These are phyloP conservation scores for Hemisphaericaspora subhashii DNA, from an alignment of 1,139 yeast species.

Conservation along the genomic window DNA sequence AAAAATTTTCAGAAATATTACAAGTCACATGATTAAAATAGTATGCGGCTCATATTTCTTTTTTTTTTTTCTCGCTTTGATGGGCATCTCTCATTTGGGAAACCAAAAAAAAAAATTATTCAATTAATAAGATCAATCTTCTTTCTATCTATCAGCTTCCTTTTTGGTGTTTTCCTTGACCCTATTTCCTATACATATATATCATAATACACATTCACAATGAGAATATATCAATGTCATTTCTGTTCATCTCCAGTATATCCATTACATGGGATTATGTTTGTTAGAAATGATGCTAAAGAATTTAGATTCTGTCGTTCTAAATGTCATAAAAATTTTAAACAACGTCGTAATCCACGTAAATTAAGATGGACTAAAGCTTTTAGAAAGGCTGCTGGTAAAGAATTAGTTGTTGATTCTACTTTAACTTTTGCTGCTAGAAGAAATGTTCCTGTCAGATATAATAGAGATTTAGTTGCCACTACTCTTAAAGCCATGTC, in stretches of 20 bases:
- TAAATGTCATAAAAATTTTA: slow-evolving; percentile 95
- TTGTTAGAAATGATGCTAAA: slow-evolving; percentile 96
- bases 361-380: slow-evolving; percentile 98
- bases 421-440: slow-evolving; percentile 95
- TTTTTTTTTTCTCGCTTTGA: not conserved
- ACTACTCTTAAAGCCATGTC: slow-evolving; percentile 95
- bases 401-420: slow-evolving; percentile 96
- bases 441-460: slow-evolving; percentile 96
- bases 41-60: slow-evolving; percentile 4
- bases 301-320: slow-evolving; percentile 97
- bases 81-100: not conserved
- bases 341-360: slow-evolving; percentile 98
- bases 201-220: slow-evolving; percentile 24
- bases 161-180: no score
- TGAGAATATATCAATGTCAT: slow-evolving; percentile 95
- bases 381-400: slow-evolving; percentile 98
- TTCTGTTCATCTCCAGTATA: slow-evolving; percentile 97
- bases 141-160: not conserved
- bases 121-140: not conserved
- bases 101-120: not conserved
- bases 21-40: slow-evolving; percentile 1
- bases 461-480: slow-evolving; percentile 93
- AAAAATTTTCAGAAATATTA: not conserved
- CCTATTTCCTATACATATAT: no score
- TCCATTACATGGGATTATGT: slow-evolving; percentile 97